phyloP scores from a whole-genome alignment of 2,329 filamentous ascomycete species.

The Alternaria sp. region DNA sequence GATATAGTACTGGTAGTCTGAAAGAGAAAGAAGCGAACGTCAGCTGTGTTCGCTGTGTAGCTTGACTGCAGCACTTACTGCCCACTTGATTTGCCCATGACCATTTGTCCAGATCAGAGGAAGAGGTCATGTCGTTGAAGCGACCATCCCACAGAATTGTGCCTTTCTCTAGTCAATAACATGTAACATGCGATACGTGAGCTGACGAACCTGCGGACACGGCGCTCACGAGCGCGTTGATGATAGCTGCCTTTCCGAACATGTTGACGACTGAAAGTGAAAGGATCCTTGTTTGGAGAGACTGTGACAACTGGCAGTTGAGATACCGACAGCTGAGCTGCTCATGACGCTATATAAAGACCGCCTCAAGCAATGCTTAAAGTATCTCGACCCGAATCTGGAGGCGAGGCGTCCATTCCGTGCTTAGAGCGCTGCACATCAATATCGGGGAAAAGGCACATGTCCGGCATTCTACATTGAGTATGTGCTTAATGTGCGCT shows the following conservation, averaged over 20 bases:
- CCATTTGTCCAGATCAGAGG: slow-evolving; percentile 65
- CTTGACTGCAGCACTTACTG: slow-evolving; percentile 61
- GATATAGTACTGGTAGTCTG: slow-evolving; percentile 65
- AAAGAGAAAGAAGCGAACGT: background rate
- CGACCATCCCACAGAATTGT: slow-evolving; percentile 69
- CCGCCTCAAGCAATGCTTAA: background rate
- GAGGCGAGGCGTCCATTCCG: slow-evolving; percentile 18
- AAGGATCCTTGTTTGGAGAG: background rate
- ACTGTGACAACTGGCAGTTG: background rate
- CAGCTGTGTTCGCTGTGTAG: background rate
- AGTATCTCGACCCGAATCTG: slow-evolving; percentile 9
- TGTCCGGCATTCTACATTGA: slow-evolving; percentile 15
- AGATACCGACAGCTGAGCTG: background rate
- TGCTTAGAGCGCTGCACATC: slow-evolving; percentile 17
- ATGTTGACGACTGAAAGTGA: slow-evolving; percentile 21
- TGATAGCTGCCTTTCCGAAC: slow-evolving; percentile 38
- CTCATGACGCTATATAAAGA: slow-evolving; percentile 27
- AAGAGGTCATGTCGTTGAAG: slow-evolving; percentile 65
- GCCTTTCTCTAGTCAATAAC: slow-evolving; percentile 32
- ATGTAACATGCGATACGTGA: background rate
- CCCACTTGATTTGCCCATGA: slow-evolving; percentile 72
- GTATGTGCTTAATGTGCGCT: slow-evolving; percentile 12
- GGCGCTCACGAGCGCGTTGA: slow-evolving; percentile 39
- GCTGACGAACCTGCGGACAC: slow-evolving; percentile 38
- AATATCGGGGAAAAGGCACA: slow-evolving; percentile 31